Percentiles rank a stretch among this genome's conserved stretches.
These are phyloP conservation scores for Rhodofomes roseus DNA, from an alignment of 1,284 basidiomycete species.

Conservation along the genomic window DNA sequence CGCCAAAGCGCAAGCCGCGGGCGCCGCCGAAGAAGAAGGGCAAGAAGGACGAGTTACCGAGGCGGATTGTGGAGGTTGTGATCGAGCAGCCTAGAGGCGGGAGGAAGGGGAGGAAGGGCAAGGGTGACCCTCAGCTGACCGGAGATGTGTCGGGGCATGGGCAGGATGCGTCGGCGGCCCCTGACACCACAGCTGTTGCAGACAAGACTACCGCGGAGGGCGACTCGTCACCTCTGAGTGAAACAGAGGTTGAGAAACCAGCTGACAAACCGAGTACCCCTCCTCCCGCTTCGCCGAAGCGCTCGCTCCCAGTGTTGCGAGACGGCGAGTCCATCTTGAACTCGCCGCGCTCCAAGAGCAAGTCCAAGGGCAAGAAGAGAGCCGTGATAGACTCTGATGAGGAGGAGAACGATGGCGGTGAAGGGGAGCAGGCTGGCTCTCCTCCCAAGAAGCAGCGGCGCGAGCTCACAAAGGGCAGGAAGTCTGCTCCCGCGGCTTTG, in stretches of 20 bases:
- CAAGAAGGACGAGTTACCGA: constrained; percentile 15
- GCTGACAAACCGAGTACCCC: not conserved
- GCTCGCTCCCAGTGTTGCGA: not conserved
- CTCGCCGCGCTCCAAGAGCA: constrained; percentile 11
- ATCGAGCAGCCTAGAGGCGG: constrained; percentile 2
- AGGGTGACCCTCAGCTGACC: constrained; percentile 4
- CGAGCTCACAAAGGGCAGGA: constrained; percentile 1
- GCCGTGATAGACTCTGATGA: constrained; percentile 24
- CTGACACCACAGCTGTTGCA: not conserved
- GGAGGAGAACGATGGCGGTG: constrained; percentile 15
- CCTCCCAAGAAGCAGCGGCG: constrained; percentile 14
- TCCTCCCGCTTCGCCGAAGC: not conserved
- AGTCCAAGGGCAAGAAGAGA: constrained; percentile 24
- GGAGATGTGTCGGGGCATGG: constrained; percentile 15
- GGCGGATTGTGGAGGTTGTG: constrained; percentile 8
- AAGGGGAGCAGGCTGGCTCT: constrained; percentile 2
- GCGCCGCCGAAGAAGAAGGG: constrained; percentile 17
- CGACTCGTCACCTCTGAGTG: not conserved
- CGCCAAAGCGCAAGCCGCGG: constrained; percentile 13
- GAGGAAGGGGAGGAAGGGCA: constrained; percentile 7
- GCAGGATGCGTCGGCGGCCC: constrained; percentile 11
- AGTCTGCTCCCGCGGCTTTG: constrained; percentile 7
- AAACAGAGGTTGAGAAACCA: not conserved
- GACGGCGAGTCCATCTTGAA: not conserved
- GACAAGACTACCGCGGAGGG: not conserved